Evolutionary conservation across 2,329 filamentous ascomycete genomes (phyloP).

Genomic region (Lithohypha guttulata): DNA sequence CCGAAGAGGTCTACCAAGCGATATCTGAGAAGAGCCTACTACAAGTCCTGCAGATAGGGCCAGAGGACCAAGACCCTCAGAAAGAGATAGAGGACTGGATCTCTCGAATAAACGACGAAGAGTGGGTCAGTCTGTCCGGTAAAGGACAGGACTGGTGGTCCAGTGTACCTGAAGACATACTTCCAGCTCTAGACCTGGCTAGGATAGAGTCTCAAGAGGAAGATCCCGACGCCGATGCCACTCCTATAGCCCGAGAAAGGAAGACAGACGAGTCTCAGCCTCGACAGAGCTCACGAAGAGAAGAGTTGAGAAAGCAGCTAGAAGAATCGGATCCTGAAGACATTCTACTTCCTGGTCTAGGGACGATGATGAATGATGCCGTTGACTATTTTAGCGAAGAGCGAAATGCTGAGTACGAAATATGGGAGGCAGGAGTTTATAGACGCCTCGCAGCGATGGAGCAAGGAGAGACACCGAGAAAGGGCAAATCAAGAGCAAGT

Average conservation of each 20-base stretch:
- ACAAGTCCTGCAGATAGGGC: conserved; percentile 22
- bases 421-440: conserved; percentile 36
- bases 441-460: conserved; percentile 23
- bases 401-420: conserved; percentile 30
- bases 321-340: conserved; percentile 23
- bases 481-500: conserved; percentile 3
- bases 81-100: conserved; percentile 46
- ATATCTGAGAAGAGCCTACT: conserved; percentile 10
- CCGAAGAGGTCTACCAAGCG: conserved; percentile 15
- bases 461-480: conserved; percentile 7
- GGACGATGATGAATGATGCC: conserved; percentile 41
- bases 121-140: conserved; percentile 29
- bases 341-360: conserved; percentile 36
- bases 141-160: conserved; percentile 58
- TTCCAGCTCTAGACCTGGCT: conserved; percentile 22
- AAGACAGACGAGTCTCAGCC: not conserved
- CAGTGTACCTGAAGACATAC: conserved; percentile 39
- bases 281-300: not conserved
- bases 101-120: conserved; percentile 40
- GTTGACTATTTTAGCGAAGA: conserved; percentile 39
- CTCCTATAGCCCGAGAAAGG: not conserved
- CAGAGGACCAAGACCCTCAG: conserved; percentile 28
- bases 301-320: conserved; percentile 2
- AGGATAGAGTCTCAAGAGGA: conserved; percentile 18
- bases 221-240: not conserved